phyloP scores from a whole-genome alignment of 768 basidiomycete genomes.

The Kwoniella botswanensis region DNA sequence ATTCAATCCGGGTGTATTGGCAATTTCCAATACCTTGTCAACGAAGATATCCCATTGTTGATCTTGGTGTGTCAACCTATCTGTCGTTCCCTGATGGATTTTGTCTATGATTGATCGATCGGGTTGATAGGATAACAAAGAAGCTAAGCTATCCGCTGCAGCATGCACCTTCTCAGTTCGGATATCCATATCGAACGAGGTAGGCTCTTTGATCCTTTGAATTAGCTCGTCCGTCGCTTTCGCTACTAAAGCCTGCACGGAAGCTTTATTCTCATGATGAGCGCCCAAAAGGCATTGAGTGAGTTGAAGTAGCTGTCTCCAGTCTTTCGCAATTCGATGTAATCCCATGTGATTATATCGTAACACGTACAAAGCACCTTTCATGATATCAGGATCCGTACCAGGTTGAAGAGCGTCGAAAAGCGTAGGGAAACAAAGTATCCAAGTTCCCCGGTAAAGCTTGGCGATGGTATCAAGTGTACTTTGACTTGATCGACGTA shows the following conservation, averaged over 20 bases:
- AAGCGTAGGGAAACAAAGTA: conserved; percentile 57
- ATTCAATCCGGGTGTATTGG: conserved; percentile 36
- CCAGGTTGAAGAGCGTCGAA: conserved; percentile 64
- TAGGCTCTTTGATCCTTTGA: conserved; percentile 37
- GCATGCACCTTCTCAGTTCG: conserved; percentile 30
- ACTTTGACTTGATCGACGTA: conserved; percentile 41
- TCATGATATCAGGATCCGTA: conserved; percentile 85
- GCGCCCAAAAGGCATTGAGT: conserved; percentile 70
- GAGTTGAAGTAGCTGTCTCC: conserved; percentile 67
- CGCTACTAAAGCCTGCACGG: conserved; percentile 46
- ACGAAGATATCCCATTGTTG: conserved; percentile 38
- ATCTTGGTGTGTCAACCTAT: conserved; percentile 30
- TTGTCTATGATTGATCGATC: conserved; percentile 23
- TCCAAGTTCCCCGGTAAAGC: conserved; percentile 59
- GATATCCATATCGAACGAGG: conserved; percentile 30
- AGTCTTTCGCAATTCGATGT: conserved; percentile 64
- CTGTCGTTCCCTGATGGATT: conserved; percentile 23
- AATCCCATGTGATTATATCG: conserved; percentile 69
- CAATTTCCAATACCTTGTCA: conserved; percentile 39
- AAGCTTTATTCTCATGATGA: conserved; percentile 81
- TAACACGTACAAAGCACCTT: conserved; percentile 83
- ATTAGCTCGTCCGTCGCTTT: conserved; percentile 52
- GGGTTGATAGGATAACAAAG: conserved; percentile 24
- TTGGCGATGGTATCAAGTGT: conserved; percentile 43
- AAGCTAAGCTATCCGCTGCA: conserved; percentile 31